Base-by-base conservation (phyloP, 2,329 filamentous ascomycete species). In the Scortechinia acanthostroma region DNA sequence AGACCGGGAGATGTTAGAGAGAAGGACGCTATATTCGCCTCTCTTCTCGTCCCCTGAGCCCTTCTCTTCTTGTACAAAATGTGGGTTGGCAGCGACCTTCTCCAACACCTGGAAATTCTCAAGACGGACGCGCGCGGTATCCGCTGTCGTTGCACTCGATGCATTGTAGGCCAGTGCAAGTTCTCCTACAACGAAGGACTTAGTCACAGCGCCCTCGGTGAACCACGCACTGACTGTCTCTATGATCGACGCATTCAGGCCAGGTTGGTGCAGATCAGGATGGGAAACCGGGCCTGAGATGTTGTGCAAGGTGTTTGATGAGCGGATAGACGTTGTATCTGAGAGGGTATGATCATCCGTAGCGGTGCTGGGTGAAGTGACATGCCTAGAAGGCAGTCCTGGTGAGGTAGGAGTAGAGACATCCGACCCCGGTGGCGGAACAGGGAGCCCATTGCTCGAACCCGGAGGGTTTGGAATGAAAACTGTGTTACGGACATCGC, bases 1-100 rank as follows among this genome's bases (percentile, higher is more conserved):
- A 10, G 77, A 71, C 30, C 74, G 73, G 40, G 68, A 66, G 47
- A 83, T 73, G 46, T 64, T 70, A 19, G 68, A 59, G 4, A 82
- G 63, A 42, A 74, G 66, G 42, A 83, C 63, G 3, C 62, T 68
- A 57, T 83, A 84, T 52, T 75, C 71, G 37, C 79, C 80, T 23
- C 75, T 68, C 47, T 63, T 70, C 35, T 40, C 35, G 10, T 40
- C 35, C 65, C 13, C 20, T 19, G 10, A 15, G 35, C 6, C 17
- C 25, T n/a, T 30, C 10, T 13, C 10, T 40, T 40, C 35, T 6
- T 10, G 6, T 48, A 83, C 70, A 59, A 83, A 83, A 20, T 76
- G 70, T 14, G 80, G 79, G 53, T 84, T 84, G 0, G 78, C 77
- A 1, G 80, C 80, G 13, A 83, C 77, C 56, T 83, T 83, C 51